phyloP scores from a whole-genome alignment of 257 asterid species.

The Primulina tabacum region DNA sequence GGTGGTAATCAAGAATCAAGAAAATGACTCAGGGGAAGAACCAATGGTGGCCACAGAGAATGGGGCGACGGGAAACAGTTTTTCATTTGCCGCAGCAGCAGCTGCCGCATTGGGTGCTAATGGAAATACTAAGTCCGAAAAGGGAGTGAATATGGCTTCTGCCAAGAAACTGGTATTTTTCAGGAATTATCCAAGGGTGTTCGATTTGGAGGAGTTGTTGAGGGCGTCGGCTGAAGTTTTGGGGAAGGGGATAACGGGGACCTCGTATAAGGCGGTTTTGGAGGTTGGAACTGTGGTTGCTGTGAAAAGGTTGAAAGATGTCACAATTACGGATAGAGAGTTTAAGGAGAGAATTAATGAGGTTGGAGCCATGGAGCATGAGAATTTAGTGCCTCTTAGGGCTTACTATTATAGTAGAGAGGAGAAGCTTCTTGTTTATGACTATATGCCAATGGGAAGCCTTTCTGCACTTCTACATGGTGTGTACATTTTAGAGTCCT shows the following conservation, averaged over 20 bases:
- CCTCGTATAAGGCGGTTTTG: constrained; percentile 85
- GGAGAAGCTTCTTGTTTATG: constrained; percentile 88
- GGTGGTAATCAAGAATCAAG: constrained; percentile 50
- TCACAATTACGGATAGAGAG: constrained; percentile 48
- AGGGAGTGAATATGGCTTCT: constrained; percentile 20
- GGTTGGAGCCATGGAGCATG: constrained; percentile 73
- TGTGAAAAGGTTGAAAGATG: constrained; percentile 89
- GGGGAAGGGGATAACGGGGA: constrained; percentile 63
- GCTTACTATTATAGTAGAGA: constrained; percentile 81
- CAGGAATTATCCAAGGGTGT: constrained; percentile 42
- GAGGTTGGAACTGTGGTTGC: constrained; percentile 78
- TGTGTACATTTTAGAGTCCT: constrained; percentile 24
- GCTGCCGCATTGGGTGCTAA: constrained; percentile 39
- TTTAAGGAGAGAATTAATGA: constrained; percentile 68
- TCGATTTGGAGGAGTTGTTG: constrained; percentile 55
- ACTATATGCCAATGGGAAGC: constrained; percentile 88
- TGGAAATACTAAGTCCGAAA: constrained; percentile 24
- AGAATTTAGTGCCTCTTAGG: constrained; percentile 76
- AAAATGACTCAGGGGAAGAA: constrained; percentile 43
- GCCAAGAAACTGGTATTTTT: constrained; percentile 50
- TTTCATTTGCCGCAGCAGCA: constrained; percentile 36
- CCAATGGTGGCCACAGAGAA: constrained; percentile 35
- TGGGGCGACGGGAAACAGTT: constrained; percentile 35
- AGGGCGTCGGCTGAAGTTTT: constrained; percentile 68
- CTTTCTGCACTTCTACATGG: constrained; percentile 89